These are phyloP conservation scores for Peniophora sp. DNA, from an alignment of 1,284 basidiomycete species.

Conservation along the genomic window DNA sequence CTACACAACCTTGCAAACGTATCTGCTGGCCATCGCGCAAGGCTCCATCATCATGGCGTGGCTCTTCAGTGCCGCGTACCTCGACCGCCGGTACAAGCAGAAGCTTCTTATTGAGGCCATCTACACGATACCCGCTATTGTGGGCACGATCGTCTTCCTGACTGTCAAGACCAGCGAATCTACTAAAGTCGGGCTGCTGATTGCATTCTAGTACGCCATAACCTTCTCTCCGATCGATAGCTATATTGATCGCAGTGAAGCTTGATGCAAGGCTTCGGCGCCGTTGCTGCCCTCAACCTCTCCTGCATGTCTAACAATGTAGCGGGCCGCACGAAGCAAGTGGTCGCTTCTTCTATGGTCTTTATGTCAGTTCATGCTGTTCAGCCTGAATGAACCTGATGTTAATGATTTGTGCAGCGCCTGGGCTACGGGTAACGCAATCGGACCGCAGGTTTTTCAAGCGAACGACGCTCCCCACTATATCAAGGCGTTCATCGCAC, in stretches of 20 bases:
- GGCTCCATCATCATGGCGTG: slow-evolving; percentile 40
- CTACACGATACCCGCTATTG: slow-evolving; percentile 41
- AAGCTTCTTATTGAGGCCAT: slow-evolving; percentile 35
- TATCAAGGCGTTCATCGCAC: slow-evolving; percentile 38
- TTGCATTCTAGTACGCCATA: slow-evolving; percentile 39
- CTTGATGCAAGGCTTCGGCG: slow-evolving; percentile 31
- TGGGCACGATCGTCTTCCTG: slow-evolving; percentile 41
- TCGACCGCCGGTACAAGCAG: slow-evolving; percentile 35
- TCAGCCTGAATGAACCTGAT: not conserved
- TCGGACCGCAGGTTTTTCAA: slow-evolving; percentile 43
- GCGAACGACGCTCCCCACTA: slow-evolving; percentile 39
- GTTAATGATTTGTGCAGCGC: slow-evolving; percentile 18
- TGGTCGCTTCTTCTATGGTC: slow-evolving; percentile 34
- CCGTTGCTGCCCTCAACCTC: slow-evolving; percentile 25
- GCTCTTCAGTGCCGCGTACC: slow-evolving; percentile 36
- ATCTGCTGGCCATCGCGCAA: slow-evolving; percentile 44
- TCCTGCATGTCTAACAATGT: slow-evolving; percentile 41
- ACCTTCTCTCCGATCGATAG: slow-evolving; percentile 1
- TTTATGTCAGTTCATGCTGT: slow-evolving; percentile 25
- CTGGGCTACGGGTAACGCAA: slow-evolving; percentile 43
- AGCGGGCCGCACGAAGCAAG: slow-evolving; percentile 40
- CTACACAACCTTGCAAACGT: slow-evolving; percentile 40
- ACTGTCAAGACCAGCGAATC: slow-evolving; percentile 30
- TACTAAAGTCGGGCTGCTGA: slow-evolving; percentile 38
- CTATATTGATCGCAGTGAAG: slow-evolving; percentile 14